Base-by-base conservation (phyloP, 768 basidiomycete genomes). In the Naganishia vaughanmartiniae region DNA sequence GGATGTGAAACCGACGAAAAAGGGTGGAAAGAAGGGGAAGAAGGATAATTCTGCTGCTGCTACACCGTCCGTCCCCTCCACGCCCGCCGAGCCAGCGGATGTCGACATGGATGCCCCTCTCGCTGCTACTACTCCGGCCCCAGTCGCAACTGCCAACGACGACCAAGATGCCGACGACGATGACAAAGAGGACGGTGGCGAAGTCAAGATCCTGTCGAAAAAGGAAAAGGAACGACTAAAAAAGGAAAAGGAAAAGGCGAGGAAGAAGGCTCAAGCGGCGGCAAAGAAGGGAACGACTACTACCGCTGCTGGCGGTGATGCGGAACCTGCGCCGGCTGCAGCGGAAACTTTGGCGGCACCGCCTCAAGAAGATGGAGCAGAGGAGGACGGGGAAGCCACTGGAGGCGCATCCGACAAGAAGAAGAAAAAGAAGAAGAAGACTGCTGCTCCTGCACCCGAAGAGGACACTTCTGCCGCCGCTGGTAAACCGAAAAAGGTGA, bases 221-320 rank as follows among this genome's bases (percentile, higher is more conserved):
- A 96, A 95, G 80, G 92, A 98, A 85, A 97, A 97, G 83, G 94
- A 97, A 80, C 79, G 89, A 79, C 84, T 95, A 72, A 97, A 98
- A 87, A 98, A 97, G 83, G 94, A 97, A 82, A 87, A 88, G 65
- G 93, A 96, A 84, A 96, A 96, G 92, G 92, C 91, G 0, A 93
- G 92, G 85, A 94, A 94, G 85, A 96, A 95, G 81, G 92, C 90
- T 7, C 91, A 94, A 81, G 89, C 89, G 5, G 92, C 89, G 26
- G 89, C 89, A 2, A 96, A 93, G 83, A 95, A 83, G 79, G 82
- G 74, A 1, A 71, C 75, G 21, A 75, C 75, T 39, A 70, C 77
- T 30, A 54, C 75, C 14, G 72, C 75, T n/a, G 45, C 74, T 11
- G 55, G 74, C 9, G 66, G 74, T 24, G 74, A 48, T 21, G 66